A percentile compares a stretch with the other conserved stretches of the same genome.
These are phyloP conservation scores for Penicillium concentricum DNA, from an alignment of 2,329 filamentous ascomycete species.

Conservation along the genomic window DNA sequence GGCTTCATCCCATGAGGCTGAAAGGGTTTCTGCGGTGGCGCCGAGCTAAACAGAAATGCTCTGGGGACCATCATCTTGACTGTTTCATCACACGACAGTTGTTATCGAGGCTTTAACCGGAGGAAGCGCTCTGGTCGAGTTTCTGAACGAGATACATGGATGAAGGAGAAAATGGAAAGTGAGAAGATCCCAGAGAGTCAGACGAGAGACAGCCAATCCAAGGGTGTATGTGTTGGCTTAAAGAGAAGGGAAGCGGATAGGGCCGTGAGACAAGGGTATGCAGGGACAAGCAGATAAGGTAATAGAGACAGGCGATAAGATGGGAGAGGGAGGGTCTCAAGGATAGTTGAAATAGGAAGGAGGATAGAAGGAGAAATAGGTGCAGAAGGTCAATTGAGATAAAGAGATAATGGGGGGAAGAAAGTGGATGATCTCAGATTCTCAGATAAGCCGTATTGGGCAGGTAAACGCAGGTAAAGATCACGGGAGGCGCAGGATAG, in stretches of 20 bases:
- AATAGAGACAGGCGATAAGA: neutral
- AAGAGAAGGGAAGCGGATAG: conserved; percentile 6
- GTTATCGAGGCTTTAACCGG: conserved; percentile 27
- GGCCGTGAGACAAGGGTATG: conserved; percentile 7
- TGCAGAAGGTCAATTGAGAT: conserved; percentile 9
- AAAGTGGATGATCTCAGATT: conserved; percentile 20
- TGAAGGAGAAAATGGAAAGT: conserved; percentile 11
- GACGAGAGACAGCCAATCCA: conserved; percentile 11
- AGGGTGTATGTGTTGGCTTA: conserved; percentile 2
- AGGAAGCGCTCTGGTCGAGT: conserved; percentile 42
- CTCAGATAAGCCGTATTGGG: conserved; percentile 26
- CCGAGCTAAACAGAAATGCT: conserved; percentile 39
- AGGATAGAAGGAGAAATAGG: conserved; percentile 5
- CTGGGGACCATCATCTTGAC: conserved; percentile 44
- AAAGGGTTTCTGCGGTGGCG: conserved; percentile 25
- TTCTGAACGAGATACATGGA: conserved; percentile 43
- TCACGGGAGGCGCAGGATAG: neutral
- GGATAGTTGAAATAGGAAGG: conserved; percentile 1
- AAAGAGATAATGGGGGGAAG: conserved; percentile 6
- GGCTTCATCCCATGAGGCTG: conserved; percentile 8
- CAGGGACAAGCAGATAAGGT: conserved; percentile 5
- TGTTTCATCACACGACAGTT: conserved; percentile 21
- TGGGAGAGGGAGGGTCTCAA: neutral
- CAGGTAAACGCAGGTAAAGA: conserved; percentile 14
- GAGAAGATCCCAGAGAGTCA: conserved; percentile 11